A percentile compares a stretch with the other conserved stretches of the same genome.
Conservation (phyloP, 768 basidiomycete genomes). For the Lactarius indigo region DNA sequence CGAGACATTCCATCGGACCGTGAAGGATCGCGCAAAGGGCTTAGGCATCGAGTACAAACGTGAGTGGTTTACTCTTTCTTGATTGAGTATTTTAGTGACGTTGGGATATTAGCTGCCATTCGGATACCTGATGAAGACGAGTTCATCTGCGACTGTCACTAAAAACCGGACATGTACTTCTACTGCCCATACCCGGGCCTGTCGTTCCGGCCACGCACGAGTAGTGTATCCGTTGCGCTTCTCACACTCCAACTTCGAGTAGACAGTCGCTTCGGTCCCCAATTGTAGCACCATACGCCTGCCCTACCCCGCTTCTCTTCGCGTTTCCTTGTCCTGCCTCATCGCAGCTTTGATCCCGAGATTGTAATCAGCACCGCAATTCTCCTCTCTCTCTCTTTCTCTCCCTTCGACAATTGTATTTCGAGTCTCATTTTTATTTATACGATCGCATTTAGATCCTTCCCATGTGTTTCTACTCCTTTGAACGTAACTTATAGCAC, state of each 20-base stretch:
- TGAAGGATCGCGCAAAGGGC: neutral
- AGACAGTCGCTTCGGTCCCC: too few species aligned
- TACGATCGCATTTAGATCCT: neutral
- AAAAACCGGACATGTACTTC: neutral
- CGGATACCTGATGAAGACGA: slow-evolving; percentile 14
- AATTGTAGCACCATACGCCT: too few species aligned
- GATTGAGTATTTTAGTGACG: neutral
- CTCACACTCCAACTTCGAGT: too few species aligned
- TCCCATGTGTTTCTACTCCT: neutral
- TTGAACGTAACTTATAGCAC: neutral
- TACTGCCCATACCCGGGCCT: too few species aligned
- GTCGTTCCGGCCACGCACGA: too few species aligned
- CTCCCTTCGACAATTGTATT: neutral
- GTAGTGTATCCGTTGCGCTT: too few species aligned
- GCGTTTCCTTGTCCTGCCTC: too few species aligned
- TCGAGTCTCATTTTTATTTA: neutral
- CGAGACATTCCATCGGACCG: neutral
- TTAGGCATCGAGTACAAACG: slow-evolving; percentile 3
- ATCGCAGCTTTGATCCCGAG: too few species aligned
- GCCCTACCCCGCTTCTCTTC: too few species aligned
- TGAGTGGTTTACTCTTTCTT: slow-evolving; percentile 2
- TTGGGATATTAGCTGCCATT: slow-evolving; percentile 5
- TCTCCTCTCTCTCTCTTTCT: neutral
- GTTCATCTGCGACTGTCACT: slow-evolving; percentile 18
- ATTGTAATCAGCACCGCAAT: neutral